These are phyloP conservation scores for Rhodamnia rubescens DNA, from an alignment of 345 rosid species.

Conservation along the genomic window DNA sequence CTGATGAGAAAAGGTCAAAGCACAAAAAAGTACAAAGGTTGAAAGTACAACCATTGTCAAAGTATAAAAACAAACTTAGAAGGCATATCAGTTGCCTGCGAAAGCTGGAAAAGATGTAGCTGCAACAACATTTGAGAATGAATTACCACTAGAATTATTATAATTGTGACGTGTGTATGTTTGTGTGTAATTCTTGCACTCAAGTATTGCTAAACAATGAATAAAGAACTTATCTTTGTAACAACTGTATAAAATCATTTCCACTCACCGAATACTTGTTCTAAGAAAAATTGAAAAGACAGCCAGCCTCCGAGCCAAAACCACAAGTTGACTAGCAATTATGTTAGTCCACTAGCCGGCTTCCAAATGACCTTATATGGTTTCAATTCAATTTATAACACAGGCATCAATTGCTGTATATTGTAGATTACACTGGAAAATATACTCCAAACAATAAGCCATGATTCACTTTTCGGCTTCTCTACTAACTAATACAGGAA, in stretches of 20 bases:
- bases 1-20: not conserved
- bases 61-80: not conserved
- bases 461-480: not conserved
- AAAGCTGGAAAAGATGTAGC: not conserved
- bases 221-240: not conserved
- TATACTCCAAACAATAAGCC: not conserved
- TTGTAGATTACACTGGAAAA: not conserved
- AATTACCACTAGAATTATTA: not conserved
- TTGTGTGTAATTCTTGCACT: not conserved
- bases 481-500: not conserved
- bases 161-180: not conserved
- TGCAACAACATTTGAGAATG: not conserved
- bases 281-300: not conserved
- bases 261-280: not conserved
- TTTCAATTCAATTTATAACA: not conserved
- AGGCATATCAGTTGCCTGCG: not conserved
- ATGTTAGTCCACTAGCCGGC: not conserved
- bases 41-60: not conserved
- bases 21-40: not conserved
- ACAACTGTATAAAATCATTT: not conserved
- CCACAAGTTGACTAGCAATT: not conserved
- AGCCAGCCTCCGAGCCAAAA: not conserved
- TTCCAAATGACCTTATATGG: not conserved
- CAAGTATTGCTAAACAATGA: not conserved
- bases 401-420: not conserved